Percentiles rank a stretch among this genome's conserved stretches.
Conservation (phyloP, 495 filamentous ascomycete genomes). For the Penicillium arizonense region DNA sequence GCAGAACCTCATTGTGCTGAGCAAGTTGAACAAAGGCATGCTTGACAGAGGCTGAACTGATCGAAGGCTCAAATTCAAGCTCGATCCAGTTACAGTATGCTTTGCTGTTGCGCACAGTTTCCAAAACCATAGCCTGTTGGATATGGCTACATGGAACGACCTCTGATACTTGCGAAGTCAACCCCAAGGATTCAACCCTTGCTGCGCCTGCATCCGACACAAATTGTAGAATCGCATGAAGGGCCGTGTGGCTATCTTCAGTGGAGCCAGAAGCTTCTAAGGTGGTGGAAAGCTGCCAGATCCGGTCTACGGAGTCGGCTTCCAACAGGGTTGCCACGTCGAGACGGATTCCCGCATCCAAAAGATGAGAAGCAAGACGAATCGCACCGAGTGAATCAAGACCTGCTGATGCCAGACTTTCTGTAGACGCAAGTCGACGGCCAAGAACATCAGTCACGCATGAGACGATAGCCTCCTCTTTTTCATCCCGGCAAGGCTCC, state of each 20-base stretch:
- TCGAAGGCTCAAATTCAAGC: constrained; percentile 44
- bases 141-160: constrained; percentile 65
- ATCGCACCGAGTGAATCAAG: constrained; percentile 76
- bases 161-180: constrained; percentile 41
- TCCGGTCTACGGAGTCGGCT: constrained; percentile 41
- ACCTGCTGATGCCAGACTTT: constrained; percentile 52
- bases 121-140: constrained; percentile 74
- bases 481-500: constrained; percentile 21
- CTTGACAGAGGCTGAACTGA: constrained; percentile 30
- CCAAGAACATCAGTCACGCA: constrained; percentile 48
- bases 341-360: constrained; percentile 48
- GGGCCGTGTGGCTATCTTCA: constrained; percentile 13
- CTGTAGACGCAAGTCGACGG: constrained; percentile 29
- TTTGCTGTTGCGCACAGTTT: constrained; percentile 52
- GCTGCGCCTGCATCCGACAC: constrained; percentile 23
- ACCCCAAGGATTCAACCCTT: constrained; percentile 16
- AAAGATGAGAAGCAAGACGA: constrained; percentile 57
- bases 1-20: constrained; percentile 60
- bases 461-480: constrained; percentile 47
- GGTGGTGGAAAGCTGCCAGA: constrained; percentile 25
- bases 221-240: constrained; percentile 17
- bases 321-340: constrained; percentile 57
- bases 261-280: constrained; percentile 7
- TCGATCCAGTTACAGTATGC: constrained; percentile 77
- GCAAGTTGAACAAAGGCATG: constrained; percentile 46